Conservation (phyloP, 495 filamentous ascomycete genomes). For the Penicillium arizonense region DNA sequence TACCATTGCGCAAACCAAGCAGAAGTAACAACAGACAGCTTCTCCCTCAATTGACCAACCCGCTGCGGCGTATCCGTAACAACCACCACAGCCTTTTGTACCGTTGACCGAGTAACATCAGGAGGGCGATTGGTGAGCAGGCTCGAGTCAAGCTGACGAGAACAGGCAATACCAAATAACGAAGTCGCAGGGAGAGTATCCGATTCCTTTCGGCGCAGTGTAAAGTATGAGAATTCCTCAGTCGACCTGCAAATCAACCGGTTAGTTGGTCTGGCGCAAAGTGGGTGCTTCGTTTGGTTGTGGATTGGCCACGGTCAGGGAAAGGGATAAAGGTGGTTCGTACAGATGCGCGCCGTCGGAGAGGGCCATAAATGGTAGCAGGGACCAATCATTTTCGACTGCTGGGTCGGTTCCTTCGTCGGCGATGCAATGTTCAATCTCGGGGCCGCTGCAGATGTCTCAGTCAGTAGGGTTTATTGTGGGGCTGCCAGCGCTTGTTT, state of each 20-base stretch:
- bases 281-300: background rate
- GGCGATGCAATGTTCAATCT: slow-evolving; percentile 90
- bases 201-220: slow-evolving; percentile 69
- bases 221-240: slow-evolving; percentile 99
- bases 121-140: slow-evolving; percentile 72
- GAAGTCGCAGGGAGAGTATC: slow-evolving; percentile 64
- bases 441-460: slow-evolving; percentile 66
- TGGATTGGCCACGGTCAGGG: background rate
- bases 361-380: slow-evolving; percentile 97
- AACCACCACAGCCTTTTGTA: slow-evolving; percentile 98
- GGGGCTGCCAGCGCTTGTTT: background rate
- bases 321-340: slow-evolving; percentile 20
- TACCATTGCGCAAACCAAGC: slow-evolving; percentile 98
- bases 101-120: slow-evolving; percentile 92
- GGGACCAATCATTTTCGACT: slow-evolving; percentile 82
- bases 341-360: slow-evolving; percentile 94
- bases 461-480: background rate
- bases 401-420: slow-evolving; percentile 78
- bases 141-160: slow-evolving; percentile 81
- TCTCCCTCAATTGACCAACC: slow-evolving; percentile 77
- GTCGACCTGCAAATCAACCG: slow-evolving; percentile 54
- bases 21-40: slow-evolving; percentile 81
- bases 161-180: slow-evolving; percentile 95
- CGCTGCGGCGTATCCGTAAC: slow-evolving; percentile 85
- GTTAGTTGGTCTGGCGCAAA: slow-evolving; percentile 3